Conservation (phyloP, 306 rosid genomes). For the Datisca glomerata region DNA sequence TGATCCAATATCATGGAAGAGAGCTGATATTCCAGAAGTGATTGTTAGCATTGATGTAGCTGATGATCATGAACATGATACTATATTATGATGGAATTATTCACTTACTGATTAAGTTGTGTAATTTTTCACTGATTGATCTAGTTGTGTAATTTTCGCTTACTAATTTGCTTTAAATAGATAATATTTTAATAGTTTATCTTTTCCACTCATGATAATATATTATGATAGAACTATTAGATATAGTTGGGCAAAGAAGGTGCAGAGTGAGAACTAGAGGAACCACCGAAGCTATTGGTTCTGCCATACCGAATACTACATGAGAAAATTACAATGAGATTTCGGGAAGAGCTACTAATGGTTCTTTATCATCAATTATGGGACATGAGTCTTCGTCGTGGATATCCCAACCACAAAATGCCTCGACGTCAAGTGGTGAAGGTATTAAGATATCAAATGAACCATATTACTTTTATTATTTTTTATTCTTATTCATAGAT, state of each 20-base stretch:
- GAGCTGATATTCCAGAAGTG: not conserved
- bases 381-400: not conserved
- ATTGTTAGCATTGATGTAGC: not conserved
- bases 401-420: not conserved
- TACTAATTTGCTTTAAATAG: too few species aligned
- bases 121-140: not conserved
- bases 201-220: too few species aligned
- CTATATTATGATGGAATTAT: too few species aligned
- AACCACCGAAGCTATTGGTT: too few species aligned
- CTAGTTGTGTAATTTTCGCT: not conserved
- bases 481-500: not conserved
- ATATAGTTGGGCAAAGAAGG: too few species aligned
- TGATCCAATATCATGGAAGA: not conserved
- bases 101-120: not conserved
- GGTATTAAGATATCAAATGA: not conserved
- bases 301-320: too few species aligned
- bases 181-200: too few species aligned
- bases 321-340: too few species aligned
- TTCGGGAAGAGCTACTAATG: not conserved
- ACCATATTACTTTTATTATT: not conserved
- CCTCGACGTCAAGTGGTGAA: not conserved
- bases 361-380: not conserved
- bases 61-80: not conserved
- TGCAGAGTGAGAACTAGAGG: too few species aligned
- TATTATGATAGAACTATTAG: too few species aligned